These are phyloP conservation scores for Ogataea parapolymorpha DNA, from an alignment of 805 yeast species.

Conservation along the genomic window DNA sequence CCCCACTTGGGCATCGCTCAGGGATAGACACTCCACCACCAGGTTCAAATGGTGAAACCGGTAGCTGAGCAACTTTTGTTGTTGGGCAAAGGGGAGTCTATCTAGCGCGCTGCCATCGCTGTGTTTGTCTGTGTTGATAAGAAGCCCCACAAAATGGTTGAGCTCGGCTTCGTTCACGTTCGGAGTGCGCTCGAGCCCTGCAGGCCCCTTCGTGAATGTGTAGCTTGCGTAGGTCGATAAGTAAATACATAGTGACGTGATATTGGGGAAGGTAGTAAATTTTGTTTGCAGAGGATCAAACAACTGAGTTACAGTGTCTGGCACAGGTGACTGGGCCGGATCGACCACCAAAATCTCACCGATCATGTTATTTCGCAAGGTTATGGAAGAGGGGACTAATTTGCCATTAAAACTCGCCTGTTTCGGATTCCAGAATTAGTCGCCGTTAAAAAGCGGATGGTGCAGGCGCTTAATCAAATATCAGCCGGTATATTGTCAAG, in stretches of 20 bases:
- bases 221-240: conserved; percentile 13
- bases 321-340: conserved; percentile 3
- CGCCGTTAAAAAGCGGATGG: too few species aligned
- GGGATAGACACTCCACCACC: conserved; percentile 14
- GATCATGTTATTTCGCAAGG: conserved; percentile 9
- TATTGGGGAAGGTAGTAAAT: conserved; percentile 8
- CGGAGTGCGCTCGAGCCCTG: conserved; percentile 7
- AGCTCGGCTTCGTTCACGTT: conserved; percentile 21
- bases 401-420: background rate
- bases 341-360: conserved; percentile 14
- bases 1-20: conserved; percentile 1
- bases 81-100: conserved; percentile 6
- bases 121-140: conserved; percentile 16
- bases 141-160: conserved; percentile 21
- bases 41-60: conserved; percentile 31
- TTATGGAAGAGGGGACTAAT: background rate
- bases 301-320: conserved; percentile 6
- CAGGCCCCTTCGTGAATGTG: conserved; percentile 9
- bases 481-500: background rate
- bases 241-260: conserved; percentile 12
- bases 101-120: conserved; percentile 1
- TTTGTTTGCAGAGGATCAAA: conserved; percentile 10
- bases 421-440: background rate
- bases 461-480: too few species aligned
- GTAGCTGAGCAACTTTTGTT: conserved; percentile 13